Base-by-base conservation (phyloP, 2,329 filamentous ascomycete genomes). In the Curvularia eragrostidis region DNA sequence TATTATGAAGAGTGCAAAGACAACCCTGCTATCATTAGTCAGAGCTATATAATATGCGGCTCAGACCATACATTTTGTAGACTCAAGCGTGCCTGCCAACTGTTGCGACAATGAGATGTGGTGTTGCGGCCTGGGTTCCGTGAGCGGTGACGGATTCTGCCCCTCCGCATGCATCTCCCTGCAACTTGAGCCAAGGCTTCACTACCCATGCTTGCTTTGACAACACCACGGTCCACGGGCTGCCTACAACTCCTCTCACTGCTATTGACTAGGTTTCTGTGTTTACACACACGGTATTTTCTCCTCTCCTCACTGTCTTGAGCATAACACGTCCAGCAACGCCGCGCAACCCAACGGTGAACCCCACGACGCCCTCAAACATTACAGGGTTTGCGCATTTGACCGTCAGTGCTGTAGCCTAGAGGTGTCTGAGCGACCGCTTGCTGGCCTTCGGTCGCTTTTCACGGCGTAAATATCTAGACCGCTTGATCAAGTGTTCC, bases 1-100 rank as follows among this genome's bases (percentile, higher is more conserved):
- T 83, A 99, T 97, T 77, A 99, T 90, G 77, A 98, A 93, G 74
- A 99, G 89, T 58, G 93, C 89, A 78, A 96, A 95, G 77, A 99
- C 90, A 66, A 93, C 91, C 95, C 93, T 98, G 68, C 53, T 9
- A 10, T 30, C 15, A 34, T 72, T 49, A 72, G 65, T 48, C 28
- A 15, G 21, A 8, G 21, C 18, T 30, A 19, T 38, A 47, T 41
- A 3, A 26, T 38, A n/a, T 10, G 18, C 32, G 30, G 6, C 36
- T 15, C 6, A 8, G n/a, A 24, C 28, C 49, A 38, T 65, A 67
- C 67, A 69, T 68, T 23, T 51, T 61, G 58, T 21, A 34, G 51
- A 38, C 12, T 19, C n/a, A 28, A 21, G 38, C 24, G 51, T 19
- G 24, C 26, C 28, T 39, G 28, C 46, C 28, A 21, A 44, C 53